Evolutionary conservation across 257 asterid genomes (phyloP), one percentile per base, ranked within the genome.

Genomic region (Penstemon barbatus): DNA sequence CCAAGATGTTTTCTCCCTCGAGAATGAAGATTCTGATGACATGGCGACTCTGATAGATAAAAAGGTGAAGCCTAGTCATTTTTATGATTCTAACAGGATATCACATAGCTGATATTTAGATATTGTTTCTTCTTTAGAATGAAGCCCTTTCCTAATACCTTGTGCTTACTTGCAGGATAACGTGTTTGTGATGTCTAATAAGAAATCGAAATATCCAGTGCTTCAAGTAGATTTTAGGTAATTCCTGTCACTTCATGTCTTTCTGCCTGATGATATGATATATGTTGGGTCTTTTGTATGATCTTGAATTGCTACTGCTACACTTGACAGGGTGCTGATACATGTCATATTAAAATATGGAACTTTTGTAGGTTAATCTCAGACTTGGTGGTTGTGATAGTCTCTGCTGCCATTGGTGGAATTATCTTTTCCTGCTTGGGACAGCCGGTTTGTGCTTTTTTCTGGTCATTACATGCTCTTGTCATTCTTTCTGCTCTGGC

Each of bases 341-440:
- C 46, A 37, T 56, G 19, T 58, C 59, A 63, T 56, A n/a, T 61
- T 67, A 25, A 37, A 41, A 66, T 68, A 58, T 66, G 69, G 71
- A 63, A 43, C 63, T 75, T 64, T 69, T 85, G 80, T 79, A 93
- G 99, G 96, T 84, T 93, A 59, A 93, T 93, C 54, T 93, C 99
- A 39, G 99, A 93, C 83, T 83, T 93, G 91, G 99, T 93, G 82
- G 96, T 93, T 69, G 88, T 91, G 76, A 84, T 85, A 76, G 99
- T 93, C 79, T 93, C 99, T 81, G 99, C 99, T 79, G 96, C 99
- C 63, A 84, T 74, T 76, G 99, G 96, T 75, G 99, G 99, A 79
- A 93, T 93, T 64, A 78, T 86, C 71, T 93, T 89, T 84, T 90
- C 99, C 67, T 88, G 96, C 79, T 78, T 90, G 83, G 99, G 99